phyloP scores from a whole-genome alignment of 2,329 filamentous ascomycete species.

The Cryoendolithus antarcticus region DNA sequence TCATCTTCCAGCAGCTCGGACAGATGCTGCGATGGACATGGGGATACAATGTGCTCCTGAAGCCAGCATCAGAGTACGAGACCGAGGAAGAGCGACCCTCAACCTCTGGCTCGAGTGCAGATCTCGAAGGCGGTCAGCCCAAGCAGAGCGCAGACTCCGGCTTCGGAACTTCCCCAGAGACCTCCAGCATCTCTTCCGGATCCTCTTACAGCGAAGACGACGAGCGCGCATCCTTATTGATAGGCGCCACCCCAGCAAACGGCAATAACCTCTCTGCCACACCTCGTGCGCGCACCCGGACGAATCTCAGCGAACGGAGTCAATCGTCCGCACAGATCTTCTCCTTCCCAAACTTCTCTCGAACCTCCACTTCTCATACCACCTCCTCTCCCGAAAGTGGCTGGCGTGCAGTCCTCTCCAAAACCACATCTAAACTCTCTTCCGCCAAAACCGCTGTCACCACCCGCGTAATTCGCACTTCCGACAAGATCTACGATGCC shows the following conservation, averaged over 20 bases:
- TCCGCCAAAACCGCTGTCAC: slow-evolving; percentile 10
- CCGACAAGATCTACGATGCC: slow-evolving; percentile 29
- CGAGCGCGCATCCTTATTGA: slow-evolving; percentile 19
- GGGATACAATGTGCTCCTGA: slow-evolving; percentile 92
- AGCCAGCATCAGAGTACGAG: slow-evolving; percentile 62
- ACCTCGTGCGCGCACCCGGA: slow-evolving; percentile 10
- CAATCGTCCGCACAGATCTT: slow-evolving; percentile 44
- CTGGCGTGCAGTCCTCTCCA: too few relatives aligned
- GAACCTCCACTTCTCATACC: slow-evolving; percentile 10
- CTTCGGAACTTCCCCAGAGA: slow-evolving; percentile 34
- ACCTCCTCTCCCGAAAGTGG: slow-evolving; percentile 3
- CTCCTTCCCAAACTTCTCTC: slow-evolving; percentile 24
- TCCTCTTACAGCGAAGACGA: slow-evolving; percentile 8
- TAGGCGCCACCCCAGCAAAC: slow-evolving; percentile 33
- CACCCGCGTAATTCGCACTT: slow-evolving; percentile 15
- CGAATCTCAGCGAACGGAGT: slow-evolving; percentile 14
- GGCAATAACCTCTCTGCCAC: slow-evolving; percentile 33
- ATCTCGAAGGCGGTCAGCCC: slow-evolving; percentile 14
- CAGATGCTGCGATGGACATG: slow-evolving; percentile 95
- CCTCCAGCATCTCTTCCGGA: slow-evolving; percentile 23
- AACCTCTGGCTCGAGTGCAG: slow-evolving; percentile 40
- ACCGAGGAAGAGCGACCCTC: slow-evolving; percentile 45
- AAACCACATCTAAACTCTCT: neutral
- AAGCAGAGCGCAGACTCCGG: slow-evolving; percentile 26
- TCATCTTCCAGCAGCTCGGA: slow-evolving; percentile 95